A percentile compares a stretch with the other conserved stretches of the same genome.
Evolutionary conservation across 2,329 filamentous ascomycete genomes (phyloP).

Genomic region (Chrysoporthe austroafricana): DNA sequence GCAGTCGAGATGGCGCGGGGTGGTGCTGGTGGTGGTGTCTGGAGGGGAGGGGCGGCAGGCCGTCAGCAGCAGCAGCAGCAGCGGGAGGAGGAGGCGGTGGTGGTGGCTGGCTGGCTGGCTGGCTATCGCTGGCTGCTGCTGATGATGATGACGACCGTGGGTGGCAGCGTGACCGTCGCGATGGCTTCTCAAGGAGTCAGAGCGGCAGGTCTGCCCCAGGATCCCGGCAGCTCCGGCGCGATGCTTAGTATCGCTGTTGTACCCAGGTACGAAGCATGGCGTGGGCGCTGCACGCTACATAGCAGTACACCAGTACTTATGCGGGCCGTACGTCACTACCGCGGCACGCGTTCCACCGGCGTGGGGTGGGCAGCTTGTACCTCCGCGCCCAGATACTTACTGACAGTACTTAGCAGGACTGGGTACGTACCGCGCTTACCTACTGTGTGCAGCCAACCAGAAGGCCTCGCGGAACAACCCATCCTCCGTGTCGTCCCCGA

Average conservation of each 20-base stretch:
- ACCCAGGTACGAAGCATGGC: too few relatives aligned
- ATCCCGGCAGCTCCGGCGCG: neutral
- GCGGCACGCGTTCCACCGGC: too few relatives aligned
- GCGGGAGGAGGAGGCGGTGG: neutral
- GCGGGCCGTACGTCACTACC: constrained; percentile 1
- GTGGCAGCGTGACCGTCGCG: neutral
- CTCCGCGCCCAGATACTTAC: too few relatives aligned
- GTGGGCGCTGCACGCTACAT: too few relatives aligned
- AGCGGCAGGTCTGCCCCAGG: neutral
- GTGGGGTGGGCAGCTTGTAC: too few relatives aligned
- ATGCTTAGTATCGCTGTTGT: too few relatives aligned
- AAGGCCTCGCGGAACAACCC: neutral
- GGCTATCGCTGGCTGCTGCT: neutral
- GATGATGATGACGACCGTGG: neutral
- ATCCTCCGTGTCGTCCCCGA: neutral
- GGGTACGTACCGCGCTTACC: too few relatives aligned
- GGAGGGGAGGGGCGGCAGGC: neutral
- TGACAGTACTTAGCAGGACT: too few relatives aligned
- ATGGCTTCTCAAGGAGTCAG: neutral
- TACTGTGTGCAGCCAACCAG: neutral
- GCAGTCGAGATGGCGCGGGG: neutral
- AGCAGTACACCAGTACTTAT: neutral
- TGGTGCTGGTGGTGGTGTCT: neutral
- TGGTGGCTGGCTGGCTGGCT: neutral
- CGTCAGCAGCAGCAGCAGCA: constrained; percentile 7